Percentiles rank a stretch among this genome's conserved stretches.
Evolutionary conservation across 2,329 filamentous ascomycete genomes (phyloP).

Genomic region (Fusarium annulatum): DNA sequence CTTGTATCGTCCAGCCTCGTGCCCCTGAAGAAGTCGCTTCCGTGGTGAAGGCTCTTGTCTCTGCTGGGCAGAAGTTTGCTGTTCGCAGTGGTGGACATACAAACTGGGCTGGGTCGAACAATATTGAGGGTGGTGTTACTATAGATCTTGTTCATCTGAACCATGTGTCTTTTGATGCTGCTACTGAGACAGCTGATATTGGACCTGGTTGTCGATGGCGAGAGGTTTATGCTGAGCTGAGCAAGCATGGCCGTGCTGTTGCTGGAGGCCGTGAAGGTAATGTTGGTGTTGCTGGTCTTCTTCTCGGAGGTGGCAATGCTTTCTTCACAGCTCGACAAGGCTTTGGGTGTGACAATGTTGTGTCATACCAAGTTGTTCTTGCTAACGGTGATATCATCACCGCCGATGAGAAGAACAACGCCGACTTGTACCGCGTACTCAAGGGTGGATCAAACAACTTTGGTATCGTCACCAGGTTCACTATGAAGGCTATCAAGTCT

Average conservation of each 20-base stretch:
- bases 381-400: conserved; percentile 57
- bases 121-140: conserved; percentile 15
- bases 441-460: conserved; percentile 58
- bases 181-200: conserved; percentile 53
- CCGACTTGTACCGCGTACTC: conserved; percentile 59
- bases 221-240: conserved; percentile 38
- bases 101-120: conserved; percentile 23
- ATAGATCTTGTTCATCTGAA: conserved; percentile 27
- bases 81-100: conserved; percentile 22
- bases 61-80: conserved; percentile 13
- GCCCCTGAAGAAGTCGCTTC: conserved; percentile 13
- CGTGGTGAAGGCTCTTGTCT: conserved; percentile 18
- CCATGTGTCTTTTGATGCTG: conserved; percentile 18
- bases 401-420: conserved; percentile 50
- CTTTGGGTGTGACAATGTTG: conserved; percentile 59
- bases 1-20: conserved; percentile 27
- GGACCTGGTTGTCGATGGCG: conserved; percentile 59
- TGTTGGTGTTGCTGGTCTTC: conserved; percentile 47
- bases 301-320: conserved; percentile 45
- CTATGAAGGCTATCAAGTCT: conserved; percentile 41
- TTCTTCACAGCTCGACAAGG: conserved; percentile 52
- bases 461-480: conserved; percentile 49
- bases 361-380: conserved; percentile 60
- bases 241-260: conserved; percentile 52
- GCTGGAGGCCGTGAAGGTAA: conserved; percentile 56